phyloP scores from a whole-genome alignment of 129 eudicot species.

The Flaveria bidentis region DNA sequence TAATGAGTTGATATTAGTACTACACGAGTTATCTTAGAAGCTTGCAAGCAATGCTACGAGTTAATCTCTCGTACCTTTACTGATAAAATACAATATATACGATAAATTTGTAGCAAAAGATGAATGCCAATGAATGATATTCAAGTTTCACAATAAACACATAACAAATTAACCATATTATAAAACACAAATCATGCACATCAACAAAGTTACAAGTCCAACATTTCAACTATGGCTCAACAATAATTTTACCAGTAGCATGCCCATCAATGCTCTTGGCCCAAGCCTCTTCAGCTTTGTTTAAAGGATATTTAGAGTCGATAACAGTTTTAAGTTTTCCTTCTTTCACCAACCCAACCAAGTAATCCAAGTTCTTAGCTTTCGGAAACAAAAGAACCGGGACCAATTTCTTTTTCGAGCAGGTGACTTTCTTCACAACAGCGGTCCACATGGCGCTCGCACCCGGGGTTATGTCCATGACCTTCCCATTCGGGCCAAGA shows the following conservation, averaged over 20 bases:
- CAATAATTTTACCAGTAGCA: slow-evolving; percentile 79
- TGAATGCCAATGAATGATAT: neutral
- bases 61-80: neutral
- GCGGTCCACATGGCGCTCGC: slow-evolving; percentile 54
- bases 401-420: slow-evolving; percentile 68
- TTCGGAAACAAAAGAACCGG: slow-evolving; percentile 59
- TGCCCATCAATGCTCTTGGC: slow-evolving; percentile 76
- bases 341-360: slow-evolving; percentile 67
- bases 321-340: slow-evolving; percentile 65
- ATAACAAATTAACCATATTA: slow-evolving; percentile 6
- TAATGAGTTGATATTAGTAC: too few species aligned
- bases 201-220: slow-evolving; percentile 14
- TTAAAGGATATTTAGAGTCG: slow-evolving; percentile 61
- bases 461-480: slow-evolving; percentile 64
- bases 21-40: too few species aligned
- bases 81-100: neutral
- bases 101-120: neutral
- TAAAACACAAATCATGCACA: slow-evolving; percentile 6
- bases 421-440: slow-evolving; percentile 59
- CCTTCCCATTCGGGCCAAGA: slow-evolving; percentile 60
- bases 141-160: neutral
- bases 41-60: neutral
- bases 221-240: slow-evolving; percentile 46
- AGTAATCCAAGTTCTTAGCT: slow-evolving; percentile 52
- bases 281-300: slow-evolving; percentile 78